Conservation (phyloP, 148 eudicot genomes). For the Heliamphora exappendiculata region DNA sequence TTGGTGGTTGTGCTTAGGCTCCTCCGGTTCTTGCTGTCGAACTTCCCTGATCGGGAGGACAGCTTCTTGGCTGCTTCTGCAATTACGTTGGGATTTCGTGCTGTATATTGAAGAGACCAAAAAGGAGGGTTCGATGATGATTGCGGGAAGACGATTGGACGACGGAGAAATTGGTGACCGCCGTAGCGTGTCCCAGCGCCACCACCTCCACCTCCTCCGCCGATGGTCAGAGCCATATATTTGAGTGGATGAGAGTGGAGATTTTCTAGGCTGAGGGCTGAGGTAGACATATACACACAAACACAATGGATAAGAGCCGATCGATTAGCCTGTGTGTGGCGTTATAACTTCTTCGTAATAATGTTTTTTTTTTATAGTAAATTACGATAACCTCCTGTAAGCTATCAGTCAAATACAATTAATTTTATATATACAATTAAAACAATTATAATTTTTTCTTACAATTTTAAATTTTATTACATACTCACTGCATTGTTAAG, state of each 20-base stretch:
- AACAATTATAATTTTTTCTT: too few relatives aligned
- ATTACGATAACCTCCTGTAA: too few relatives aligned
- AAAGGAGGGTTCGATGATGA: constrained; percentile 20
- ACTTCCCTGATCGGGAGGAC: constrained; percentile 50
- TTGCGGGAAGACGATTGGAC: constrained; percentile 9
- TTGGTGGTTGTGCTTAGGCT: constrained; percentile 23
- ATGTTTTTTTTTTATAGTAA: too few relatives aligned
- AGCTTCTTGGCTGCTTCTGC: constrained; percentile 42
- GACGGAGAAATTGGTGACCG: constrained; percentile 13
- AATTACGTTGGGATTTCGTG: constrained; percentile 27
- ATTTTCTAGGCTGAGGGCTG: too few relatives aligned
- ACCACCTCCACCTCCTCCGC: neutral
- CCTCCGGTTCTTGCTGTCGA: constrained; percentile 66
- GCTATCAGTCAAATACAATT: too few relatives aligned
- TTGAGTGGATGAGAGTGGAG: neutral
- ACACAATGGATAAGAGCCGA: too few relatives aligned
- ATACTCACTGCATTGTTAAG: too few relatives aligned
- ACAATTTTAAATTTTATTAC: too few relatives aligned
- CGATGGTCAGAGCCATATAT: constrained; percentile 24
- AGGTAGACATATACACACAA: too few relatives aligned
- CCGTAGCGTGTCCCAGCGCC: constrained; percentile 14
- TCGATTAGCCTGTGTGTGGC: too few relatives aligned
- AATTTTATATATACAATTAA: too few relatives aligned
- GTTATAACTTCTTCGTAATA: too few relatives aligned
- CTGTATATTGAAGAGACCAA: constrained; percentile 12